Conservation (phyloP, 202 grass and related monocot genomes). For the Musa balbisiana region DNA sequence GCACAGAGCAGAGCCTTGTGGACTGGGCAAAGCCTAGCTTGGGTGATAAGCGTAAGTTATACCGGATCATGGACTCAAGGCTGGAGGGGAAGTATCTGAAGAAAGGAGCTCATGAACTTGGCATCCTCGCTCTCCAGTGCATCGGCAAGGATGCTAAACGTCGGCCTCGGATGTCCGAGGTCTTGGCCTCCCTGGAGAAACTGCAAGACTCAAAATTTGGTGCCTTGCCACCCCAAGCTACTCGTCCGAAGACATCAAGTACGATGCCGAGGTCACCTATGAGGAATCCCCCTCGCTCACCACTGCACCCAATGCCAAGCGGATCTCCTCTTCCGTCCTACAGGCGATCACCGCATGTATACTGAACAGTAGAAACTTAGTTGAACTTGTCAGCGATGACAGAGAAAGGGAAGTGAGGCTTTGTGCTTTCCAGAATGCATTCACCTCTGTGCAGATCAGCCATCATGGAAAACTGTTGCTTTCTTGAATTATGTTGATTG, state of each 20-base stretch:
- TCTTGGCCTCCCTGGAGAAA: constrained; percentile 64
- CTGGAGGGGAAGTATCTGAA: constrained; percentile 81
- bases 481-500: too few relatives aligned
- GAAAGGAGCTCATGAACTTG: constrained; percentile 59
- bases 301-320: background rate
- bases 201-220: constrained; percentile 51
- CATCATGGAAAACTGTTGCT: too few relatives aligned
- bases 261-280: constrained; percentile 41
- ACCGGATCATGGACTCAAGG: constrained; percentile 83
- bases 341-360: background rate
- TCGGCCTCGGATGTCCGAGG: constrained; percentile 63
- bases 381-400: too few relatives aligned
- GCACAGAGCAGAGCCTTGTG: constrained; percentile 65
- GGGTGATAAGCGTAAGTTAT: constrained; percentile 62
- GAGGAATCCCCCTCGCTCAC: constrained; percentile 41
- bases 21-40: constrained; percentile 80
- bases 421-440: too few relatives aligned
- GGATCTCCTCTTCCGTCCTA: background rate
- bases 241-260: constrained; percentile 31
- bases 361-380: too few relatives aligned
- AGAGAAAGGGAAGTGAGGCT: too few relatives aligned
- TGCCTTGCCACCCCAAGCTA: constrained; percentile 21
- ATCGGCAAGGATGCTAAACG: constrained; percentile 57
- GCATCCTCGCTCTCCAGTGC: constrained; percentile 56
- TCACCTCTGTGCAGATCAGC: too few relatives aligned